Conservation (phyloP, 805 yeast genomes). For the Metschnikowia continentalis region DNA sequence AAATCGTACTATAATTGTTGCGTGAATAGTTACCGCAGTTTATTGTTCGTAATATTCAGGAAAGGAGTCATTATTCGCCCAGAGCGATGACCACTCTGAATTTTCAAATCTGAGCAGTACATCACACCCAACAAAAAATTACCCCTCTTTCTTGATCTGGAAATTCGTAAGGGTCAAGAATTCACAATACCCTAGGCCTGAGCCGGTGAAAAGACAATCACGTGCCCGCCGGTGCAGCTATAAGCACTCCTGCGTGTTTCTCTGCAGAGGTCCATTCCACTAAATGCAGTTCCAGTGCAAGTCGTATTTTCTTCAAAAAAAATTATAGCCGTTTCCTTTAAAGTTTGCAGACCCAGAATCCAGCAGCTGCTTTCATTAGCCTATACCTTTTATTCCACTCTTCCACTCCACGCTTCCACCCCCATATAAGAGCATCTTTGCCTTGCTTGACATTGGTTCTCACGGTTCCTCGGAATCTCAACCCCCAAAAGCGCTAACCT, state of each 20-base stretch:
- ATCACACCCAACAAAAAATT: background rate
- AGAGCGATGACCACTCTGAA: background rate
- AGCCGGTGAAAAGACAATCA: background rate
- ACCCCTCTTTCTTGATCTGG: background rate
- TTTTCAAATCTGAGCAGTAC: background rate
- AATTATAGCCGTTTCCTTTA: background rate
- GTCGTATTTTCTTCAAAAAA: constrained; percentile 3
- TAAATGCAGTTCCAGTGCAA: constrained; percentile 1
- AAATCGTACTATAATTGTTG: background rate
- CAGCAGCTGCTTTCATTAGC: background rate
- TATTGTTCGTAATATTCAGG: background rate
- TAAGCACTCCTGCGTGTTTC: constrained; percentile 4
- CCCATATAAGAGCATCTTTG: background rate
- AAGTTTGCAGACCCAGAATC: background rate
- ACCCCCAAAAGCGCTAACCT: background rate
- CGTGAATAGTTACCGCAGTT: background rate
- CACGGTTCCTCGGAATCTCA: constrained; percentile 1
- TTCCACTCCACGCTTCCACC: background rate
- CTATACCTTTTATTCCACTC: background rate
- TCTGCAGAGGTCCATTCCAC: background rate
- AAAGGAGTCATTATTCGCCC: background rate
- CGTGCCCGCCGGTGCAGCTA: background rate
- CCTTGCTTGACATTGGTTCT: background rate
- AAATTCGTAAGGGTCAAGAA: background rate
- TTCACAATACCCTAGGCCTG: background rate